Evolutionary conservation across 2,329 filamentous ascomycete genomes (phyloP).

Genomic region (Cladosporium sp.): DNA sequence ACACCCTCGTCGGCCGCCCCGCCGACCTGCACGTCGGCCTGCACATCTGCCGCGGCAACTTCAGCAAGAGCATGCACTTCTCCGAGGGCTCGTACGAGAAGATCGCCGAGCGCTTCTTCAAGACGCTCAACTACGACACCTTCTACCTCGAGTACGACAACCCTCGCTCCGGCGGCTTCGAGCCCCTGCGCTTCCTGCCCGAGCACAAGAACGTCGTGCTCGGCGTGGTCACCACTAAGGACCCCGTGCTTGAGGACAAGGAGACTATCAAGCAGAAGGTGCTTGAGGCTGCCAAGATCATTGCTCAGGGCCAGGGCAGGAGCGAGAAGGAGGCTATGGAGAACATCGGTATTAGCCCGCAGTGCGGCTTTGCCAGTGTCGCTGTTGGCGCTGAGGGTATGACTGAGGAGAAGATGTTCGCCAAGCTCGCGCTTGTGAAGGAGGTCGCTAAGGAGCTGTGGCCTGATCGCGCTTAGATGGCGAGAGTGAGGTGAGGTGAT

Average conservation of each 20-base stretch:
- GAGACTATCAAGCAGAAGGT: conserved; percentile 32
- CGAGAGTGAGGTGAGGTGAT: neutral
- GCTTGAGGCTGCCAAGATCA: conserved; percentile 33
- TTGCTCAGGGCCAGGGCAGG: conserved; percentile 34
- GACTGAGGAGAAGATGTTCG: conserved; percentile 37
- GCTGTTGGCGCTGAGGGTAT: conserved; percentile 35
- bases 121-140: conserved; percentile 36
- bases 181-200: conserved; percentile 36
- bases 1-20: conserved; percentile 32
- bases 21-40: conserved; percentile 35
- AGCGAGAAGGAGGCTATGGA: conserved; percentile 34
- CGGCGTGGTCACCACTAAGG: conserved; percentile 36
- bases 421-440: conserved; percentile 34
- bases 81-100: conserved; percentile 35
- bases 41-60: conserved; percentile 38
- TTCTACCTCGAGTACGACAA: conserved; percentile 40
- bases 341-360: conserved; percentile 35
- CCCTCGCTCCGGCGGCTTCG: conserved; percentile 35
- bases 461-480: conserved; percentile 28
- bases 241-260: conserved; percentile 33
- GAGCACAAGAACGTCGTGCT: conserved; percentile 37
- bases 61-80: conserved; percentile 37
- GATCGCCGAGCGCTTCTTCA: conserved; percentile 36
- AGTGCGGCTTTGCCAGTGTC: conserved; percentile 37
- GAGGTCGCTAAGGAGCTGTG: conserved; percentile 35